phyloP scores from a whole-genome alignment of 768 basidiomycete genomes.

The Hericium erinaceus region DNA sequence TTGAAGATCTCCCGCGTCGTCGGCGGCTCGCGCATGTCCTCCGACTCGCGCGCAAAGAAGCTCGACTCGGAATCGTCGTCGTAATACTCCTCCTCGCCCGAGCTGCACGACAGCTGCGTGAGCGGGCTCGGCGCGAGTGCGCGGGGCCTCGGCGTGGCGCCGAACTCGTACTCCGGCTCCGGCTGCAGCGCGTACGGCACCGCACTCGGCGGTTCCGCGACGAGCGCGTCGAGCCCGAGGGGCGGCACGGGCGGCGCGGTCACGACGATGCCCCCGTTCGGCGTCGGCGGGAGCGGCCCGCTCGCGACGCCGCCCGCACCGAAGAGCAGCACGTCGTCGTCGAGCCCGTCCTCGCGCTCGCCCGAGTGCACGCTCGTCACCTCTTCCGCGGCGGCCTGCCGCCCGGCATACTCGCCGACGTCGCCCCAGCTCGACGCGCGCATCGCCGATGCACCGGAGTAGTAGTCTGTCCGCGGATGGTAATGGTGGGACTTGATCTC shows the following conservation, averaged over 20 bases:
- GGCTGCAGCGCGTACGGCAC: not conserved
- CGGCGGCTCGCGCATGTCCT: conserved; percentile 2
- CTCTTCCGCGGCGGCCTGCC: not conserved
- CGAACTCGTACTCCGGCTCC: not conserved
- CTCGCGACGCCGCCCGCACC: conserved; percentile 12
- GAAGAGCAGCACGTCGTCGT: conserved; percentile 12
- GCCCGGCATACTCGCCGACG: conserved; percentile 9
- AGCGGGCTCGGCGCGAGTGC: conserved; percentile 7
- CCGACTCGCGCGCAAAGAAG: conserved; percentile 14
- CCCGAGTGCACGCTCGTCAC: conserved; percentile 11
- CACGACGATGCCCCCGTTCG: conserved; percentile 9
- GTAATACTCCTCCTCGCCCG: conserved; percentile 2
- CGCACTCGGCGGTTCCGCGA: not conserved
- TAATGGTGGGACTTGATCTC: not conserved
- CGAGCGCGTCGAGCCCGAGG: not conserved
- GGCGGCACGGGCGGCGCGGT: conserved; percentile 1
- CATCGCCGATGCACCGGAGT: conserved; percentile 1
- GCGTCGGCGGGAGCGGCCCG: conserved; percentile 9
- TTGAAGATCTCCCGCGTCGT: conserved; percentile 2
- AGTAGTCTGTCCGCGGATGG: not conserved
- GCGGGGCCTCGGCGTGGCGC: not conserved
- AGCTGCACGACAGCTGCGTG: conserved; percentile 8
- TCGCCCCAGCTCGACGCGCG: conserved; percentile 16
- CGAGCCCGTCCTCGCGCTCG: conserved; percentile 10
- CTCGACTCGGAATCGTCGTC: conserved; percentile 12